Conservation (phyloP, 2,329 filamentous ascomycete species). For the Rasamsonia emersonii region DNA sequence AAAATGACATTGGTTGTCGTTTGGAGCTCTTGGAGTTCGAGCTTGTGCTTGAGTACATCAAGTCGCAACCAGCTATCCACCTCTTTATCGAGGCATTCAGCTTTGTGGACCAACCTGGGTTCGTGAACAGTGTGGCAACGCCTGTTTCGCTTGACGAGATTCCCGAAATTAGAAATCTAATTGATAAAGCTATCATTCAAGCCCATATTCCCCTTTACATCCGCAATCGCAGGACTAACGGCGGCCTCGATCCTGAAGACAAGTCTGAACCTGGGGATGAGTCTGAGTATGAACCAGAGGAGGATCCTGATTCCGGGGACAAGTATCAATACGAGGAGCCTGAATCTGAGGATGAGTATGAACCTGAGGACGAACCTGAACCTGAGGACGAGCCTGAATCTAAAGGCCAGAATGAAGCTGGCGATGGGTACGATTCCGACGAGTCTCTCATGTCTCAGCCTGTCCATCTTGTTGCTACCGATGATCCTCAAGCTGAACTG, state of each 20-base stretch:
- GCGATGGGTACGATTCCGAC: constrained; percentile 7
- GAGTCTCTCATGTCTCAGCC: constrained; percentile 10
- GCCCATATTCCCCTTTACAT: too few species aligned
- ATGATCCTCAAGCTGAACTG: not conserved
- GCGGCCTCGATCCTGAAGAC: too few species aligned
- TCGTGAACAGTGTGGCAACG: constrained; percentile 8
- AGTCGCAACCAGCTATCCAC: constrained; percentile 14
- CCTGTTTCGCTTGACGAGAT: constrained; percentile 16
- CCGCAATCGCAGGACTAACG: constrained; percentile 10
- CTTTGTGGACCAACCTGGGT: constrained; percentile 13
- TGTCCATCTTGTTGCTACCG: constrained; percentile 5
- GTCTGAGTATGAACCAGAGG: not conserved
- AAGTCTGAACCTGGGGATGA: too few species aligned
- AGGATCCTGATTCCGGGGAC: too few species aligned
- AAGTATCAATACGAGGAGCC: too few species aligned
- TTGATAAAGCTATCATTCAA: too few species aligned
- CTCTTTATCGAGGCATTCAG: constrained; percentile 18
- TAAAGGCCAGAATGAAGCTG: too few species aligned
- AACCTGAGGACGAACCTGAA: too few species aligned
- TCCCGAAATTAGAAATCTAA: constrained; percentile 10
- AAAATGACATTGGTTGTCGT: constrained; percentile 17
- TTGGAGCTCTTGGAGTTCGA: constrained; percentile 27
- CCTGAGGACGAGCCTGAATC: too few species aligned
- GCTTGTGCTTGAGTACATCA: constrained; percentile 24
- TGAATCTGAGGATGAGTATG: too few species aligned